Base-by-base conservation (phyloP, 2,329 filamentous ascomycete genomes). In the Talaromyces pinophilus region DNA sequence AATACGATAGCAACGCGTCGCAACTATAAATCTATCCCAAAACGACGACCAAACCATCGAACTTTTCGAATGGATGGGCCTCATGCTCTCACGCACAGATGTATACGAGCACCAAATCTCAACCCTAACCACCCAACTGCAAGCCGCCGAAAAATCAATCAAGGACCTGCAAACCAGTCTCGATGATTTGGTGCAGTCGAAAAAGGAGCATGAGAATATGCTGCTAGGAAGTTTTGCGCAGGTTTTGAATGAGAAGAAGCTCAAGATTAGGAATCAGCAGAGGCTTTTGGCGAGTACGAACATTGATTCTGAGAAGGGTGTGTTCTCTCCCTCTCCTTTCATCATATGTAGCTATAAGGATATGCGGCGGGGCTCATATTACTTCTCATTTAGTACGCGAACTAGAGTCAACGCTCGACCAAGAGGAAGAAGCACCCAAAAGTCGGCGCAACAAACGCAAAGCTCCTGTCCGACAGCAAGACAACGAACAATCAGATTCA, bases 221-320 rank as follows among this genome's bases (percentile, higher is more conserved):
- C 75, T 89, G 69, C 74, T 89, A n/a, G 78, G 81, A 64, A 87
- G 87, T 71, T 88, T 88, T 68, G 81, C 81, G 63, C 81, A 82
- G 59, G 71, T 89, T 28, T 76, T 89, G 8, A 89, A 89, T 66
- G 82, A 85, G 68, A 89, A 89, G 76, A 89, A 89, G 76, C 79
- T 86, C 5, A 89, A 89, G 72, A 88, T 89, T 59, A 78, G 87
- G 60, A 87, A 88, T 70, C 86, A 88, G 73, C 85, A 86, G 71
- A 81, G 86, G 25, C 74, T 88, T 5, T 72, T 88, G 15, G 81
- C 82, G 17, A 78, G 80, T 35, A 83, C 83, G 8, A 84, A 83
- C 64, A 69, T 81, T 19, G 79, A 85, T 70, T 70, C 71, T 30
- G 70, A 69, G 30, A 77, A 75, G 75, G 70, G 76, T 81, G 73